phyloP scores from a whole-genome alignment of 257 asterid genomes.

The Nicotiana attenuata region DNA sequence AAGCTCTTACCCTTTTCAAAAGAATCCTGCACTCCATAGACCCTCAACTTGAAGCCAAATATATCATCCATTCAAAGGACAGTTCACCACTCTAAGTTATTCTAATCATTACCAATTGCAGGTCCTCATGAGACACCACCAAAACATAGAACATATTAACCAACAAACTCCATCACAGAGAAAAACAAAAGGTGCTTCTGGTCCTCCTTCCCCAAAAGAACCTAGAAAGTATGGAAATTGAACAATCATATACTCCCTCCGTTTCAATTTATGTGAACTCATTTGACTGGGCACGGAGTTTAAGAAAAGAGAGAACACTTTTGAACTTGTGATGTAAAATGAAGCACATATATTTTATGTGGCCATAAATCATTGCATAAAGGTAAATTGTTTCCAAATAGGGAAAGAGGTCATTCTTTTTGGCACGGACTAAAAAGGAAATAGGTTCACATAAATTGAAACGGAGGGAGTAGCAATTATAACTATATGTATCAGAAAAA shows the following conservation, averaged over 20 bases:
- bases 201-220: background rate
- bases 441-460: too few relatives aligned
- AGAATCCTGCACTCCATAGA: background rate
- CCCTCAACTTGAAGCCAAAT: background rate
- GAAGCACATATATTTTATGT: too few relatives aligned
- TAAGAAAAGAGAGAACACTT: too few relatives aligned
- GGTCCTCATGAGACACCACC: background rate
- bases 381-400: background rate
- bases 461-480: background rate
- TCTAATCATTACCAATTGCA: background rate
- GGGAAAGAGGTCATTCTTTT: too few relatives aligned
- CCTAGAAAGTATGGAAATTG: background rate
- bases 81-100: background rate
- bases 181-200: background rate
- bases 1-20: background rate
- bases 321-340: too few relatives aligned
- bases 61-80: background rate
- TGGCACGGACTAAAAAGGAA: too few relatives aligned
- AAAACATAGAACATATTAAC: background rate
- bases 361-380: too few relatives aligned
- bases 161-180: background rate
- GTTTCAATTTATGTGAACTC: too few relatives aligned
- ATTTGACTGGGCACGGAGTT: too few relatives aligned
- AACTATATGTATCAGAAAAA: background rate
- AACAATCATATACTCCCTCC: background rate